These are phyloP conservation scores for Waitea zeae DNA, from an alignment of 1,284 basidiomycete genomes.

Conservation along the genomic window DNA sequence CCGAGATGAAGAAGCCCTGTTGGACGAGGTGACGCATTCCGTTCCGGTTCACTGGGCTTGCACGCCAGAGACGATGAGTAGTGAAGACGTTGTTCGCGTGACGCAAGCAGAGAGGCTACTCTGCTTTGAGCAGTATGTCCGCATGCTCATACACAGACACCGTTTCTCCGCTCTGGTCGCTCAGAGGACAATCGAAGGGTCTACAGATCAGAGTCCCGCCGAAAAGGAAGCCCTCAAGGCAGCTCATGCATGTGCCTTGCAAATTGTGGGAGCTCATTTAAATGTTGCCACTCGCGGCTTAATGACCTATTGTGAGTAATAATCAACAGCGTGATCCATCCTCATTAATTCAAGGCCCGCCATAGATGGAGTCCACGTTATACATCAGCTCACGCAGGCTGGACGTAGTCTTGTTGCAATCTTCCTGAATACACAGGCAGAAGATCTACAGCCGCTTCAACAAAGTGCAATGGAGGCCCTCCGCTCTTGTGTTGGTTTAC, in stretches of 20 bases:
- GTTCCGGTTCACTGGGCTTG: conserved; percentile 70
- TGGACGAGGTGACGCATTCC: conserved; percentile 61
- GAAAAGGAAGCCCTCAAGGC: conserved; percentile 54
- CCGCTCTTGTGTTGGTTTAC: conserved; percentile 67
- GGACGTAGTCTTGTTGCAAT: conserved; percentile 77
- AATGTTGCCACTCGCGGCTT: conserved; percentile 74
- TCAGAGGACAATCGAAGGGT: conserved; percentile 31
- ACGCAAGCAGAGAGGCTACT: conserved; percentile 77
- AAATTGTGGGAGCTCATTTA: conserved; percentile 68
- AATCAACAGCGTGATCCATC: conserved; percentile 5
- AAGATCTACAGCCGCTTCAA: conserved; percentile 52
- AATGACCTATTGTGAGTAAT: conserved; percentile 77
- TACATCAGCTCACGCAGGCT: conserved; percentile 86
- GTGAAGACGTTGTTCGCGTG: conserved; percentile 71
- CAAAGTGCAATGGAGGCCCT: conserved; percentile 68
- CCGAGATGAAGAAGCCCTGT: conserved; percentile 58
- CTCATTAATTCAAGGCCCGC: neutral
- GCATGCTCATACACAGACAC: conserved; percentile 66
- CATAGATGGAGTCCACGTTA: conserved; percentile 80
- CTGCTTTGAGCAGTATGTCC: conserved; percentile 70
- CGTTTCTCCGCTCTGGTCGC: conserved; percentile 57
- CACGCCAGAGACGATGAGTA: conserved; percentile 63
- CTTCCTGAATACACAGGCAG: conserved; percentile 61
- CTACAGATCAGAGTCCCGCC: conserved; percentile 34
- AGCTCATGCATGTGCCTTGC: conserved; percentile 56